These are phyloP conservation scores for Onygenales sp. DNA, from an alignment of 2,329 filamentous ascomycete species.

Conservation along the genomic window DNA sequence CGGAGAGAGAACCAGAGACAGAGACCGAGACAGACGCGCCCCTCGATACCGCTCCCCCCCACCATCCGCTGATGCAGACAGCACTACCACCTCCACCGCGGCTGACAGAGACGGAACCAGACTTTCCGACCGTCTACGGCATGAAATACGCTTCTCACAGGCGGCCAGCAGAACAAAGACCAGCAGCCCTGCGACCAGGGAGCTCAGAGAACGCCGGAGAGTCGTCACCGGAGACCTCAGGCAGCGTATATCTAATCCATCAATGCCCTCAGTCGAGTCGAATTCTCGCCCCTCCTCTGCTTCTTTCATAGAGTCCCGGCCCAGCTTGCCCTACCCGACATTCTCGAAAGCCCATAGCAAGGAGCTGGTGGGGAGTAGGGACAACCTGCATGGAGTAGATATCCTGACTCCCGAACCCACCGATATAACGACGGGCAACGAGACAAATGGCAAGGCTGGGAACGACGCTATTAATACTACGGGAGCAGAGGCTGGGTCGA, in stretches of 20 bases:
- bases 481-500: slow-evolving; percentile 18
- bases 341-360: slow-evolving; percentile 91
- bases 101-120: slow-evolving; percentile 2
- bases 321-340: slow-evolving; percentile 61
- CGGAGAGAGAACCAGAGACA: too few relatives aligned
- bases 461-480: slow-evolving; percentile 13
- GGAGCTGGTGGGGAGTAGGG: slow-evolving; percentile 62
- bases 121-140: slow-evolving; percentile 2
- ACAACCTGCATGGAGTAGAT: slow-evolving; percentile 38
- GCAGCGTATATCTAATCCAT: neutral
- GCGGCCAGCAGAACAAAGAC: slow-evolving; percentile 20
- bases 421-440: slow-evolving; percentile 50
- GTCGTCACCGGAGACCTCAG: slow-evolving; percentile 21
- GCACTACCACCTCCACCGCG: too few relatives aligned
- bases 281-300: slow-evolving; percentile 9
- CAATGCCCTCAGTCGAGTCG: slow-evolving; percentile 10
- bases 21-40: slow-evolving; percentile 9
- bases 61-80: slow-evolving; percentile 13
- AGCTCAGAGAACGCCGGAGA: slow-evolving; percentile 13
- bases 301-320: slow-evolving; percentile 35
- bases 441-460: slow-evolving; percentile 19
- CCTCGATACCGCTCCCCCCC: slow-evolving; percentile 17
- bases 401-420: slow-evolving; percentile 63
- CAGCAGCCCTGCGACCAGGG: slow-evolving; percentile 5
- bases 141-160: slow-evolving; percentile 17